These are phyloP conservation scores for Barnettozyma populi DNA, from an alignment of 805 yeast species.

Conservation along the genomic window DNA sequence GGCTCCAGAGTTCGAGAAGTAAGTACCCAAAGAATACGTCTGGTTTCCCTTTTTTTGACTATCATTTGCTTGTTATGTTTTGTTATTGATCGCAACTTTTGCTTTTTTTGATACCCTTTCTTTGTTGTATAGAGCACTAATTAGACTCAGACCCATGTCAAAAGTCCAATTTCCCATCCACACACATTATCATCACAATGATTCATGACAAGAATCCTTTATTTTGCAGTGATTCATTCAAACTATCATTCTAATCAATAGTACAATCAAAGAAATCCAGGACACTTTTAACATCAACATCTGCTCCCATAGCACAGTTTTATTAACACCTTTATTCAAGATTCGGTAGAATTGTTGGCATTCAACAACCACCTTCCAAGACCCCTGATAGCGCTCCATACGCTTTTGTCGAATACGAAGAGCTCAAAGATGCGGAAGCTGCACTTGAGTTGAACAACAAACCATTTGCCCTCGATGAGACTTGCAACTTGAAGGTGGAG, in stretches of 20 bases:
- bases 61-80: slow-evolving; percentile 2
- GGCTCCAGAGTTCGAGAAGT: slow-evolving; percentile 58
- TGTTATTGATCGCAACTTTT: neutral
- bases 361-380: slow-evolving; percentile 60
- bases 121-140: slow-evolving; percentile 3
- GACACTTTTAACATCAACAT: neutral
- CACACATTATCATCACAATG: neutral
- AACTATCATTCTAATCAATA: neutral
- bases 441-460: slow-evolving; percentile 45
- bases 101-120: neutral
- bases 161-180: slow-evolving; percentile 2
- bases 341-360: slow-evolving; percentile 51
- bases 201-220: neutral
- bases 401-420: slow-evolving; percentile 58
- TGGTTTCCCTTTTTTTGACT: slow-evolving; percentile 3
- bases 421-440: slow-evolving; percentile 45
- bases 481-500: slow-evolving; percentile 42
- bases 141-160: slow-evolving; percentile 6
- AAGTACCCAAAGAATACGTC: slow-evolving; percentile 29
- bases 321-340: slow-evolving; percentile 25
- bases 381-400: slow-evolving; percentile 53
- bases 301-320: neutral
- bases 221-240: neutral
- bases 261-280: slow-evolving; percentile 3
- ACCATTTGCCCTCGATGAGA: slow-evolving; percentile 36